Evolutionary conservation across 257 asterid genomes (phyloP).

Genomic region (Solanum rostratum): DNA sequence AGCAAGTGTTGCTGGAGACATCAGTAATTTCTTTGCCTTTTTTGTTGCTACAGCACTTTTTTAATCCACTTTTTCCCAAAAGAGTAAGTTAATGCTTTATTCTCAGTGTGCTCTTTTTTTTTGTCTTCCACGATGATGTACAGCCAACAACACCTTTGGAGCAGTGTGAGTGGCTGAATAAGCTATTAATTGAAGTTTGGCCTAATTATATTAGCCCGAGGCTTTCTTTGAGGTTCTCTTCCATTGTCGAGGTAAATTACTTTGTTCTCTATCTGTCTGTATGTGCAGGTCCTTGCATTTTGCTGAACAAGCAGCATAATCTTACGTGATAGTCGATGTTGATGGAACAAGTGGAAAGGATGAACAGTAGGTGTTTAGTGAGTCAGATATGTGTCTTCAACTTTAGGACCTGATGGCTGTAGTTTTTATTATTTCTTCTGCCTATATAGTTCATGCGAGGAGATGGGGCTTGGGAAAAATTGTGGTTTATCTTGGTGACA

Average conservation of each 20-base stretch:
- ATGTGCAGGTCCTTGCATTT: not conserved
- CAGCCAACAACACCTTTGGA: constrained; percentile 88
- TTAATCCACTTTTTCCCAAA: not conserved
- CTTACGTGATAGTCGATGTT: not conserved
- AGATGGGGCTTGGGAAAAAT: not conserved
- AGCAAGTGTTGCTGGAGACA: constrained; percentile 53
- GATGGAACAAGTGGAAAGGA: not conserved
- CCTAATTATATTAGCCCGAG: constrained; percentile 57
- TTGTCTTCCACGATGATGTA: not conserved
- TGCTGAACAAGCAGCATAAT: not conserved
- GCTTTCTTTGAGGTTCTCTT: constrained; percentile 77
- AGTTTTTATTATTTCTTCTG: not conserved
- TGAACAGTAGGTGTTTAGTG: not conserved
- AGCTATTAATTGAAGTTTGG: constrained; percentile 74
- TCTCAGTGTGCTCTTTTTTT: not conserved
- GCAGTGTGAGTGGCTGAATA: constrained; percentile 97
- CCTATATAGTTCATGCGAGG: not conserved
- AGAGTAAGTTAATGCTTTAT: not conserved
- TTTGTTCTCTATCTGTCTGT: not conserved
- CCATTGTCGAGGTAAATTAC: constrained; percentile 71
- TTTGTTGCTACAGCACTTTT: not conserved
- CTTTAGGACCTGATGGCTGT: not conserved
- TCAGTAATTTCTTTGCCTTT: constrained; percentile 33
- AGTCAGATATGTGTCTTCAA: not conserved
- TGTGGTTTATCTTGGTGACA: not conserved